phyloP scores from a whole-genome alignment of 768 basidiomycete species.

The Daedalea quercina region DNA sequence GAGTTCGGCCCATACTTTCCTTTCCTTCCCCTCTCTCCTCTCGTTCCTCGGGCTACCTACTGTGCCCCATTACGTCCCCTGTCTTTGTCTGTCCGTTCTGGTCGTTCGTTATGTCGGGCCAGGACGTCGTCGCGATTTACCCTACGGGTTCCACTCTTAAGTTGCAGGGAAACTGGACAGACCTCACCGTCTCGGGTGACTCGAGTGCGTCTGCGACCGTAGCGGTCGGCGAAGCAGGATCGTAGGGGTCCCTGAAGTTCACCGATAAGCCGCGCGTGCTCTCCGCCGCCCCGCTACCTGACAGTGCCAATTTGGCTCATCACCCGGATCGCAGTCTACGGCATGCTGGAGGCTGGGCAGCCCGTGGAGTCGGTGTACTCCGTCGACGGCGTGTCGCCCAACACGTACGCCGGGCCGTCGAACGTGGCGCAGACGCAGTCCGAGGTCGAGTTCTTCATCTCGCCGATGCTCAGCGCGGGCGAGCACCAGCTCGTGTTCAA shows the following conservation, averaged over 20 bases:
- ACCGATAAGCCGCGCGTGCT: slow-evolving; percentile 2
- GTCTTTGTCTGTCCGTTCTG: not conserved
- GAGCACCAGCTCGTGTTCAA: slow-evolving; percentile 12
- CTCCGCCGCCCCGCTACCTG: not conserved
- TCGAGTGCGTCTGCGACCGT: not conserved
- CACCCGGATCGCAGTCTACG: slow-evolving; percentile 12
- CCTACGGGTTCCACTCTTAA: not conserved
- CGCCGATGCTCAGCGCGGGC: slow-evolving; percentile 7
- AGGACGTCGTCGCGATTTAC: not conserved
- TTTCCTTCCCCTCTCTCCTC: not conserved
- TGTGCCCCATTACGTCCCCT: not conserved
- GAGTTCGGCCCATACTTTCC: slow-evolving; percentile 4
- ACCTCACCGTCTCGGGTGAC: not conserved
- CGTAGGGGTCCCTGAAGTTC: slow-evolving; percentile 6
- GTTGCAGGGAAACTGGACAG: not conserved
- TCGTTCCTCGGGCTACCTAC: not conserved
- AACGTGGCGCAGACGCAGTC: slow-evolving; percentile 9
- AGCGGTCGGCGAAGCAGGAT: not conserved
- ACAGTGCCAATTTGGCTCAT: not conserved
- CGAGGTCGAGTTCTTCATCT: slow-evolving; percentile 13
- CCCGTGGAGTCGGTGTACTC: slow-evolving; percentile 10
- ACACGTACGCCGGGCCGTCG: slow-evolving; percentile 9
- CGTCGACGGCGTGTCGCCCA: slow-evolving; percentile 3
- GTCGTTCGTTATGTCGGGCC: not conserved
- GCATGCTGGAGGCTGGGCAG: slow-evolving; percentile 7